Percentiles rank a stretch among this genome's conserved stretches.
Evolutionary conservation across 148 eudicot species (phyloP).

Genomic region (Spergularia bocconei): DNA sequence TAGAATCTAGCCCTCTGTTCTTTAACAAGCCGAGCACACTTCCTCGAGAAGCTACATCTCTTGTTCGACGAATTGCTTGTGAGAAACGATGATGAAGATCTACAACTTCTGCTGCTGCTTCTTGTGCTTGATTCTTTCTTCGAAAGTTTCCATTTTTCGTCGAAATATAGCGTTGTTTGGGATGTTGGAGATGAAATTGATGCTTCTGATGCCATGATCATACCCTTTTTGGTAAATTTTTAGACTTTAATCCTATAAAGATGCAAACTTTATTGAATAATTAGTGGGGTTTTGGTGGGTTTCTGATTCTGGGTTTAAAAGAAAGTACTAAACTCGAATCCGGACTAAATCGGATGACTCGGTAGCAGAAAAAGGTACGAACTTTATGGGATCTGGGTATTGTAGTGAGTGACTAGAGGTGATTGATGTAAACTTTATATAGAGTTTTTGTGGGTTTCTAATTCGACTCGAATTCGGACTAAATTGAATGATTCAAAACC

Average conservation of each 20-base stretch:
- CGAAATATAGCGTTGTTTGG: conserved; percentile 30
- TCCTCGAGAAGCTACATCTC: conserved; percentile 61
- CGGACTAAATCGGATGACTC: too few relatives aligned
- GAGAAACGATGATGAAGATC: conserved; percentile 34
- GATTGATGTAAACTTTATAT: too few relatives aligned
- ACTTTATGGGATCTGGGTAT: background rate
- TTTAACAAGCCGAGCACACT: conserved; percentile 68
- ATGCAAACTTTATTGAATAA: background rate
- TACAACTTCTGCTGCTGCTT: conserved; percentile 16
- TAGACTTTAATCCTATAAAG: too few relatives aligned
- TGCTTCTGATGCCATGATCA: conserved; percentile 21
- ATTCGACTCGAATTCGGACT: background rate
- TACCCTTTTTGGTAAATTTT: too few relatives aligned
- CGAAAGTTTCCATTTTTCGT: conserved; percentile 65
- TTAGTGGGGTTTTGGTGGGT: background rate
- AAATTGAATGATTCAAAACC: background rate
- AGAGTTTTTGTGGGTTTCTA: too few relatives aligned
- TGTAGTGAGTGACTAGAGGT: background rate
- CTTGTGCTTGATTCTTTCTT: conserved; percentile 49
- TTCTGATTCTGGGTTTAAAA: background rate
- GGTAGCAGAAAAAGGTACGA: background rate
- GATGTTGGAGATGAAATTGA: conserved; percentile 17
- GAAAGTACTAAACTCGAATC: background rate
- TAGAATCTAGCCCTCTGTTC: conserved; percentile 86
- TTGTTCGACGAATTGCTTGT: conserved; percentile 41